Conservation (phyloP, 2,329 filamentous ascomycete species). For the Colletotrichum cordylinicola region DNA sequence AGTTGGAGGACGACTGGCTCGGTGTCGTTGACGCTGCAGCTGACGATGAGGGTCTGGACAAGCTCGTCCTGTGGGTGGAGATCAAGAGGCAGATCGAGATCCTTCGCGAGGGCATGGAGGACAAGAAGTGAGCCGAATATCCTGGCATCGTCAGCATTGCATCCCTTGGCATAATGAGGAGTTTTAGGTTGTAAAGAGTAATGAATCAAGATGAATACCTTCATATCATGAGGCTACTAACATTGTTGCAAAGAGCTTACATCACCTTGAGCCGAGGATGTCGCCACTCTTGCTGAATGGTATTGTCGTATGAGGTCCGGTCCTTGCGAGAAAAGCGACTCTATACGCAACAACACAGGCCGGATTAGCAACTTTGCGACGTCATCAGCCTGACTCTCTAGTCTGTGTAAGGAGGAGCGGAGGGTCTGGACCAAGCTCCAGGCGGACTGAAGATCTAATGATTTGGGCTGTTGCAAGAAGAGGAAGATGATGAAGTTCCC, state of each 20-base stretch:
- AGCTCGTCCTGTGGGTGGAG: slow-evolving; percentile 63
- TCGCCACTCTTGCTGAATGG: not conserved
- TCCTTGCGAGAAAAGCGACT: slow-evolving; percentile 46
- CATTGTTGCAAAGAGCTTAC: not conserved
- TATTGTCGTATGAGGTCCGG: not conserved
- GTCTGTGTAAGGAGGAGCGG: slow-evolving; percentile 39
- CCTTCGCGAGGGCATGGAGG: slow-evolving; percentile 64
- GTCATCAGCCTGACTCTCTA: slow-evolving; percentile 34
- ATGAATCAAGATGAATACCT: not conserved
- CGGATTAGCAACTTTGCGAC: slow-evolving; percentile 37
- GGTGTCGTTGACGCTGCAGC: slow-evolving; percentile 30
- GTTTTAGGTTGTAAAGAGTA: not conserved
- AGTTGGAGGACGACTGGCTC: slow-evolving; percentile 43
- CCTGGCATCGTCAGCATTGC: not conserved
- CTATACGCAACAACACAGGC: slow-evolving; percentile 41
- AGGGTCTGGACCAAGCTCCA: slow-evolving; percentile 42
- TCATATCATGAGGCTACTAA: not conserved
- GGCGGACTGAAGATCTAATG: slow-evolving; percentile 36
- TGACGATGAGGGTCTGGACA: slow-evolving; percentile 46
- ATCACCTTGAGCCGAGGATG: not conserved
- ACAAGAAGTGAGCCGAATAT: slow-evolving; percentile 22
- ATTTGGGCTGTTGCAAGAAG: slow-evolving; percentile 47
- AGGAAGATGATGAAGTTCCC: slow-evolving; percentile 55
- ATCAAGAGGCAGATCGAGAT: slow-evolving; percentile 69
- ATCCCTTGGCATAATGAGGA: not conserved